Conservation (phyloP, 2,329 filamentous ascomycete species). For the Atkinsonella hypoxylon region DNA sequence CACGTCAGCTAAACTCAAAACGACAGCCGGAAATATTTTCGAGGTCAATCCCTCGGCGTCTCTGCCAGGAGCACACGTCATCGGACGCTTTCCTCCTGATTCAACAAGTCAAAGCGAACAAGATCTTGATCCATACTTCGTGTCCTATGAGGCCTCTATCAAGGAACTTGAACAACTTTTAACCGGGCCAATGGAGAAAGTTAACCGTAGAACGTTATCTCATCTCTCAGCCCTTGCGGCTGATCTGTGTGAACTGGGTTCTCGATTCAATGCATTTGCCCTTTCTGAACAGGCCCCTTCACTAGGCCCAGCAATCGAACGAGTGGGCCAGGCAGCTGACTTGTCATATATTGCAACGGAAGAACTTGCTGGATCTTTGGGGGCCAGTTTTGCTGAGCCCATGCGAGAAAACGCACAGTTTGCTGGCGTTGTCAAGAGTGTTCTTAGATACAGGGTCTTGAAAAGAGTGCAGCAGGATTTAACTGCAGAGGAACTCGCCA, state of each 20-base stretch:
- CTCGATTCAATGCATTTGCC: constrained; percentile 94
- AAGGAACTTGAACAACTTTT: constrained; percentile 82
- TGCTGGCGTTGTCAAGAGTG: constrained; percentile 80
- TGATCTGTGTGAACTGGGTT: constrained; percentile 85
- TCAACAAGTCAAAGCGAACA: constrained; percentile 68
- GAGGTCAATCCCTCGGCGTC: constrained; percentile 24
- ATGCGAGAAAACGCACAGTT: constrained; percentile 98
- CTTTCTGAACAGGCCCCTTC: constrained; percentile 83
- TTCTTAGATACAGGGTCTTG: constrained; percentile 78
- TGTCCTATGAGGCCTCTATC: constrained; percentile 82
- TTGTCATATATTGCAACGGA: constrained; percentile 93
- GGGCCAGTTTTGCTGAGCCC: constrained; percentile 88
- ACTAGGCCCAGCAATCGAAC: constrained; percentile 84
- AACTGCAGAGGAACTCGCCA: constrained; percentile 83
- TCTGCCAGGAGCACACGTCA: constrained; percentile 42
- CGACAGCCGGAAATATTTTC: constrained; percentile 27
- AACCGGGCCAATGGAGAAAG: constrained; percentile 90
- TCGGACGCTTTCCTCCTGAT: constrained; percentile 73
- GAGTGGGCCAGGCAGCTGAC: constrained; percentile 87
- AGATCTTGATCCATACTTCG: constrained; percentile 92
- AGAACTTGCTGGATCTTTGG: constrained; percentile 77
- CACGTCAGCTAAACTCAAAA: constrained; percentile 73
- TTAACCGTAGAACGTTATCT: constrained; percentile 78
- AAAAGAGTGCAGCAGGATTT: constrained; percentile 97
- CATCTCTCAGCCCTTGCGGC: constrained; percentile 75